Percentiles rank a stretch among this genome's conserved stretches.
Conservation (phyloP, 1,284 basidiomycete genomes). For the Melampsora americana region DNA sequence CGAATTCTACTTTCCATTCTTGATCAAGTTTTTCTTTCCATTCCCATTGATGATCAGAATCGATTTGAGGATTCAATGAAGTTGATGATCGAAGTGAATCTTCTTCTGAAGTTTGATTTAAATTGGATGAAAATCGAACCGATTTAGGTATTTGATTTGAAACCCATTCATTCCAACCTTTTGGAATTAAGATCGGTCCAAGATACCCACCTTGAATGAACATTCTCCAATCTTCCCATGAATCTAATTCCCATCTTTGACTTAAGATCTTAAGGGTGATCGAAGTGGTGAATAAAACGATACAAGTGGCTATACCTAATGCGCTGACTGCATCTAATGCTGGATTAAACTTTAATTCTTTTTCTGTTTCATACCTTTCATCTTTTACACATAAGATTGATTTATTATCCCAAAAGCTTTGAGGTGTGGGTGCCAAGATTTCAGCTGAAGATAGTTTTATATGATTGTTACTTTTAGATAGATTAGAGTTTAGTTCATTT, state of each 20-base stretch:
- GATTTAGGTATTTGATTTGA: constrained; percentile 16
- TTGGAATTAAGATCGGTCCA: constrained; percentile 14
- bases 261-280: constrained; percentile 20
- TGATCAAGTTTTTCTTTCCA: constrained; percentile 3
- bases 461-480: not conserved
- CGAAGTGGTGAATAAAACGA: constrained; percentile 1
- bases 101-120: not conserved
- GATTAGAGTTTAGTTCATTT: not conserved
- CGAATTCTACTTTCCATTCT: constrained; percentile 20
- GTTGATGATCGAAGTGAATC: not conserved
- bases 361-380: not conserved
- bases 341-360: constrained; percentile 31
- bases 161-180: constrained; percentile 5
- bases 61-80: too few species aligned
- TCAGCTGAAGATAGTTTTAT: not conserved
- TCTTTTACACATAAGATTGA: constrained; percentile 27
- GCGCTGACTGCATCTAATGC: constrained; percentile 24
- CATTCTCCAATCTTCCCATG: constrained; percentile 34
- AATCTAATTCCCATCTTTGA: constrained; percentile 30
- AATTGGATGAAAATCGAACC: constrained; percentile 4
- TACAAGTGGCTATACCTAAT: constrained; percentile 23
- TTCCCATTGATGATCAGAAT: not conserved
- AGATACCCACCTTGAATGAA: constrained; percentile 32
- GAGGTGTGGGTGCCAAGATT: not conserved
- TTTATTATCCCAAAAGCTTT: constrained; percentile 32